Percentiles rank a stretch among this genome's conserved stretches.
Conservation (phyloP, 2,329 filamentous ascomycete species). For the Lasiodiplodia citricola region DNA sequence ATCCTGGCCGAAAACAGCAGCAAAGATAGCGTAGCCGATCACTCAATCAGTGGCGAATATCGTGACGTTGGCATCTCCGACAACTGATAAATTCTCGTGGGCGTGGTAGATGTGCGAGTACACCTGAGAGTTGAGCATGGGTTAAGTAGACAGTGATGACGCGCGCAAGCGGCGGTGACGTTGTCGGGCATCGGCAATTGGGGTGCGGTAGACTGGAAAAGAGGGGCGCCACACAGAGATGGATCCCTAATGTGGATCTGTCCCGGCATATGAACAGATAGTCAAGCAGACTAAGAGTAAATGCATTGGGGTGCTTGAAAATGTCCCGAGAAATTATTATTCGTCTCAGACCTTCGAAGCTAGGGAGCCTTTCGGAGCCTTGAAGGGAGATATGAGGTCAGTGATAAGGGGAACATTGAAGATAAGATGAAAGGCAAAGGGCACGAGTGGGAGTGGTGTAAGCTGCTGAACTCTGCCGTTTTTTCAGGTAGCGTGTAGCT, state of each 20-base stretch:
- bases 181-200: conserved; percentile 6
- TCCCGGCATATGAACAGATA: too few species aligned
- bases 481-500: too few species aligned
- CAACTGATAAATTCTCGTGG: background rate
- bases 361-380: too few species aligned
- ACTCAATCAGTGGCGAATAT: background rate
- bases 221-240: background rate
- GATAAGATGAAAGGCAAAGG: too few species aligned
- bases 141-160: conserved; percentile 1
- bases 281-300: too few species aligned
- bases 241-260: background rate
- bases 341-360: fast-evolving
- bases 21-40: background rate
- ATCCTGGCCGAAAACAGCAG: background rate
- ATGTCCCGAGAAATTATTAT: too few species aligned
- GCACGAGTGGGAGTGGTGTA: too few species aligned
- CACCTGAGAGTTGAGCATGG: conserved; percentile 8
- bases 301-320: too few species aligned
- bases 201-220: conserved; percentile 8
- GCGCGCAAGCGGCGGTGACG: conserved; percentile 4
- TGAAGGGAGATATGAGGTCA: too few species aligned
- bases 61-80: conserved; percentile 2
- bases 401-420: too few species aligned
- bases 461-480: too few species aligned
- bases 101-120: background rate